Percentiles rank a stretch among this genome's conserved stretches.
These are phyloP conservation scores for Plenodomus tracheiphilus DNA, from an alignment of 2,329 filamentous ascomycete species.

Conservation along the genomic window DNA sequence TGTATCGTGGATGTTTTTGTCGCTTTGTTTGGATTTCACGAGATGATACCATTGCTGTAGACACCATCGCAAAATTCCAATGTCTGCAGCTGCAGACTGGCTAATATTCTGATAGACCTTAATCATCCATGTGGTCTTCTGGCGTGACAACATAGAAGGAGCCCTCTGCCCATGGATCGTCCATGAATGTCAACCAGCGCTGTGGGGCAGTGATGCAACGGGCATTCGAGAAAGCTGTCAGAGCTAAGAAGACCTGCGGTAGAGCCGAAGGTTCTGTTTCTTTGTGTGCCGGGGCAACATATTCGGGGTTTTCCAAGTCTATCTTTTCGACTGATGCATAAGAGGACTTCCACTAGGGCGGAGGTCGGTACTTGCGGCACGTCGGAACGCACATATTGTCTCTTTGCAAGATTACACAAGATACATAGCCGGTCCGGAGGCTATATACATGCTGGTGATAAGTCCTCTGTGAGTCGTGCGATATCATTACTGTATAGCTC, in stretches of 20 bases:
- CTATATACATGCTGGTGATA: slow-evolving; percentile 5
- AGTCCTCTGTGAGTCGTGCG: slow-evolving; percentile 5
- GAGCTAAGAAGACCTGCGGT: slow-evolving; percentile 10
- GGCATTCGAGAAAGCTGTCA: background rate
- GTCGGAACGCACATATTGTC: slow-evolving; percentile 17
- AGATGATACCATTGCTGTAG: background rate
- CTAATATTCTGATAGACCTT: too few species aligned
- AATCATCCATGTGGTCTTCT: too few species aligned
- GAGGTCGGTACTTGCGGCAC: slow-evolving; percentile 1
- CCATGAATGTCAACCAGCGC: slow-evolving; percentile 1
- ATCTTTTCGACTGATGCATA: background rate
- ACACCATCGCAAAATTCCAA: slow-evolving; percentile 12
- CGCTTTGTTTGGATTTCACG: slow-evolving; percentile 46
- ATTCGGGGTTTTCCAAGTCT: background rate
- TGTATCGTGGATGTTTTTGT: background rate
- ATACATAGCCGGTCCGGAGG: slow-evolving; percentile 12
- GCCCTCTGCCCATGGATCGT: slow-evolving; percentile 13
- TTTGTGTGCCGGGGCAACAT: background rate
- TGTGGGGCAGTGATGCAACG: slow-evolving; percentile 1
- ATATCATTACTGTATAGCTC: too few species aligned
- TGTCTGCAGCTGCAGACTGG: background rate
- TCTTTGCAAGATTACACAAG: slow-evolving; percentile 14
- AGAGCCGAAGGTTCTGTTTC: slow-evolving; percentile 4
- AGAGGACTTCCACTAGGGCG: background rate
- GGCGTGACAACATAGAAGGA: slow-evolving; percentile 13